Evolutionary conservation across 345 rosid genomes (phyloP), one percentile per base, ranked within the genome.

Genomic region (Hibiscus trionum): DNA sequence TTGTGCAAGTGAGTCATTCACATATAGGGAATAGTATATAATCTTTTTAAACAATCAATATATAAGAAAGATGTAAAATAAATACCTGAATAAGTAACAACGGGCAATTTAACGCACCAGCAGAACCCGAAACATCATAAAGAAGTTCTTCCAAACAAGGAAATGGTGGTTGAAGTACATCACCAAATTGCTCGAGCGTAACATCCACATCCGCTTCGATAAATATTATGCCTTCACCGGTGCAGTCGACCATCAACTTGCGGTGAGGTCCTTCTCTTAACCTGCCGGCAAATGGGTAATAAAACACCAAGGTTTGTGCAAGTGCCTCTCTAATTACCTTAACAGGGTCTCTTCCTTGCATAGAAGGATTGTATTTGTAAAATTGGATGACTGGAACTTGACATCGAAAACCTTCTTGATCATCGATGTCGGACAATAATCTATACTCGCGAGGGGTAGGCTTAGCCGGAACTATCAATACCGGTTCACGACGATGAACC

Each of bases 231-330:
- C 78, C 81, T 55, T 78, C 73, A 1, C 76, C 78, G 0, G 17
- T 78, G 17, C 81, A 78, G 15, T 75, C 73, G 29, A 78, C 81
- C 16, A 37, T 3, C 16, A 78, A 78, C 64, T 73, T 78, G 14
- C 70, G 11, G 5, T 19, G 24, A 42, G 65, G 26, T 9, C 73
- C 73, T 62, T 73, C 73, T 6, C 58, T 29, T 7, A 73, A 7
- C 11, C 77, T 67, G 3, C 80, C 80, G 2, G 77, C 74, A 8
- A 69, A 47, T 7, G 81, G 81, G 37, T 78, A 70, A 52, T 70
- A 78, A 66, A 16, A 78, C 44, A 73, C 80, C 0, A 78, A 65
- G 4, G 77, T n/a, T 42, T 42, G 16, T 2, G 72, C 52, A 0
- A 78, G 15, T 31, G 77, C 80, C 16, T 73, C 61, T 4, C 67